Evolutionary conservation across 805 yeast genomes (phyloP).

Genomic region (Jamesozyma rosinii): DNA sequence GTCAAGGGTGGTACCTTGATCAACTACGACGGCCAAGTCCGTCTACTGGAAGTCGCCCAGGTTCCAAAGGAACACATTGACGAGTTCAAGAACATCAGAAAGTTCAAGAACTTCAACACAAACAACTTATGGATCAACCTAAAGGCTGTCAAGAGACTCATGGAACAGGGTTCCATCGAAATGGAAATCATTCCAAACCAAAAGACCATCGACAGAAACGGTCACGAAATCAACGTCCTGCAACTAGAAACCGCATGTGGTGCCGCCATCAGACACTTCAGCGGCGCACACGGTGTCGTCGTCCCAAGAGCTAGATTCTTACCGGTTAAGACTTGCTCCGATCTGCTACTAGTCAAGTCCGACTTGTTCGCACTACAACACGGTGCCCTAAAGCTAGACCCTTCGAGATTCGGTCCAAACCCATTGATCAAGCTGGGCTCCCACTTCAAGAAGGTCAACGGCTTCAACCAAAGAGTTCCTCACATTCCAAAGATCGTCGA

Average conservation of each 20-base stretch:
- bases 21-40: slow-evolving; percentile 88
- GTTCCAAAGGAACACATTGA: slow-evolving; percentile 98
- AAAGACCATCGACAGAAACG: slow-evolving; percentile 66
- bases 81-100: slow-evolving; percentile 95
- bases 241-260: slow-evolving; percentile 99
- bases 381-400: slow-evolving; percentile 79
- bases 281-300: slow-evolving; percentile 93
- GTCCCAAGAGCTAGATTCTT: slow-evolving; percentile 96
- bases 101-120: slow-evolving; percentile 96
- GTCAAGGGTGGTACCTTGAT: slow-evolving; percentile 98
- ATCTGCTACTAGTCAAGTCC: slow-evolving; percentile 85
- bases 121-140: slow-evolving; percentile 96
- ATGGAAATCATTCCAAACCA: slow-evolving; percentile 94
- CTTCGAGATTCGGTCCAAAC: slow-evolving; percentile 77
- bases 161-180: slow-evolving; percentile 71
- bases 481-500: slow-evolving; percentile 92
- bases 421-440: slow-evolving; percentile 95
- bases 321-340: slow-evolving; percentile 97
- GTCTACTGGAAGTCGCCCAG: slow-evolving; percentile 84
- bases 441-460: slow-evolving; percentile 90
- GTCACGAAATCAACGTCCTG: slow-evolving; percentile 75
- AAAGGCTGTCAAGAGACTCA: slow-evolving; percentile 85
- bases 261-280: slow-evolving; percentile 94
- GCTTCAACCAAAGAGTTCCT: slow-evolving; percentile 71
- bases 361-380: slow-evolving; percentile 86